Base-by-base conservation (phyloP, 73 alveolate genomes). In the Effrenium voratum region DNA sequence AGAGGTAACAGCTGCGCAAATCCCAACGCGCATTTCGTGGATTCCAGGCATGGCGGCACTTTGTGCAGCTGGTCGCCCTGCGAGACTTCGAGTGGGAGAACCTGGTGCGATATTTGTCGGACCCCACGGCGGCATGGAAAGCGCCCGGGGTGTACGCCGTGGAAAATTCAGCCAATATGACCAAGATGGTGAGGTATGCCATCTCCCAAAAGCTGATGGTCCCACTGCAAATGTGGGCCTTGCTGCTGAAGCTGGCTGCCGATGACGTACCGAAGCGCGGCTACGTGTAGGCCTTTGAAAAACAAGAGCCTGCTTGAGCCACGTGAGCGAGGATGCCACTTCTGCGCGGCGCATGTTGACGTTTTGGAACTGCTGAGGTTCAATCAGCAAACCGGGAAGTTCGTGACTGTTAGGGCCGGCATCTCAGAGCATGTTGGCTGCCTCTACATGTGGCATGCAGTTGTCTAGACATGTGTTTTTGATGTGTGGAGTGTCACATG, bases 11-110 rank as follows among this genome's bases (percentile, higher is more conserved):
- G n/a, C n/a, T n/a, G n/a, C n/a, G n/a, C n/a, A n/a, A n/a, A n/a
- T n/a, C n/a, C n/a, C n/a, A n/a, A n/a, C n/a, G n/a, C n/a, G n/a
- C n/a, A n/a, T n/a, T n/a, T n/a, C n/a, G n/a, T n/a, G n/a, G n/a
- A n/a, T n/a, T n/a, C n/a, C n/a, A n/a, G n/a, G 85, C 86, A 22
- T 88, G 96, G 96, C 32, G 60, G 73, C 96, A 88, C 57, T 88
- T 88, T n/a, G 96, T 88, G 57, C 96, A n/a, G 26, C 86, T 88
- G 34, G 6, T 88, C 41, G 3, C 86, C 41, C 26, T 46, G 34
- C 96, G 96, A 30, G 96, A 88, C 55, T 88, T 63, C 44, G 96
- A 88, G 5, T 88, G 96, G 96, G 96, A 88, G 55, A 88, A 88
- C 41, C 36, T 88, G 96, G 50, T 87, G 28, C 60, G 43, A n/a